These are phyloP conservation scores for Ceratocystis destructans DNA, from an alignment of 2,329 filamentous ascomycete genomes.

Conservation along the genomic window DNA sequence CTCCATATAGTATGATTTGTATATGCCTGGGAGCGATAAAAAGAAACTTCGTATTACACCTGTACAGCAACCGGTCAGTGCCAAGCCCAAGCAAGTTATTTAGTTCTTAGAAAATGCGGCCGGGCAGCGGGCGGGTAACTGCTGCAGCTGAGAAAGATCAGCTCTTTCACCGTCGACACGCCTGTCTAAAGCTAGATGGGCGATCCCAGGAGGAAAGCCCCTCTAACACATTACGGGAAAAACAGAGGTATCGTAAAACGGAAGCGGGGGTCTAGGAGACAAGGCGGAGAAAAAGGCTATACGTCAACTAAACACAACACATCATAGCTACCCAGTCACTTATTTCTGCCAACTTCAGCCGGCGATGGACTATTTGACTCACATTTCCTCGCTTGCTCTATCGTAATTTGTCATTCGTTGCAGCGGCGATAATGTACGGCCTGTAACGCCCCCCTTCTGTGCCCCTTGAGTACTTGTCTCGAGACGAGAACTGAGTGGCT, in stretches of 20 bases:
- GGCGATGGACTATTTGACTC: background rate
- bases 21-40: background rate
- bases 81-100: background rate
- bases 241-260: background rate
- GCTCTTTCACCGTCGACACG: background rate
- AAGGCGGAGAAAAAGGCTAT: background rate
- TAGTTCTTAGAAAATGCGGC: background rate
- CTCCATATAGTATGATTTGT: too few species aligned
- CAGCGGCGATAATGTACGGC: background rate
- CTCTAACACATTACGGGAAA: background rate
- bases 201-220: too few species aligned
- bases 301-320: background rate
- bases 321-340: background rate
- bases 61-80: background rate
- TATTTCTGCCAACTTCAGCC: background rate
- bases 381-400: background rate
- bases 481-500: background rate
- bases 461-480: background rate
- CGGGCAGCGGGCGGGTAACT: background rate
- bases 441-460: too few species aligned
- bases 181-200: background rate
- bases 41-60: background rate
- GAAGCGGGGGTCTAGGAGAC: background rate
- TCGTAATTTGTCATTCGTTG: slow-evolving; percentile 3
- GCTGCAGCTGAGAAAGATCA: background rate